Percentiles rank a stretch among this genome's conserved stretches.
phyloP scores from a whole-genome alignment of 345 rosid genomes.

The Linum usitatissimum region DNA sequence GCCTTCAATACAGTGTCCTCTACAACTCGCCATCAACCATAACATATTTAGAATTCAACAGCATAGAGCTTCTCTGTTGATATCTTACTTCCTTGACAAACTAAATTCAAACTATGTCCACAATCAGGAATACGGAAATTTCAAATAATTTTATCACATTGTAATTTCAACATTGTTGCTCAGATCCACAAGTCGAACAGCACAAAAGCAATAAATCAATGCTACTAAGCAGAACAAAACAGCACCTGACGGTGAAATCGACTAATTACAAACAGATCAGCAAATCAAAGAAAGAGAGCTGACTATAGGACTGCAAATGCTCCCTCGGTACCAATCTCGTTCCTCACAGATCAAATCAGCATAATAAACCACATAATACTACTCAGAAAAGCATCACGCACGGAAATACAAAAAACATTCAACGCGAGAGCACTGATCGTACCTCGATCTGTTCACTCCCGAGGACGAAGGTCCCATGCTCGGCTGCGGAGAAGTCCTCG shows the following conservation, averaged over 20 bases:
- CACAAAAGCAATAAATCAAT: neutral
- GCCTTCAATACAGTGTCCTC: no score
- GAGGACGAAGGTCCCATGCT: neutral
- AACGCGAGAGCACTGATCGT: neutral
- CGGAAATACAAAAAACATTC: no score
- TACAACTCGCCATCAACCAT: no score
- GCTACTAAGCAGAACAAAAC: neutral
- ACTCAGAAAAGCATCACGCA: no score
- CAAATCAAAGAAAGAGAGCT: no score
- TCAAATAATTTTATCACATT: neutral
- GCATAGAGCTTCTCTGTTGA: no score
- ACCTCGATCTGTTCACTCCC: neutral
- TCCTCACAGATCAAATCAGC: no score
- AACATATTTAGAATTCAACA: no score
- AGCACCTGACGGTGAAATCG: neutral
- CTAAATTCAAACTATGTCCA: neutral
- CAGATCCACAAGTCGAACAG: neutral
- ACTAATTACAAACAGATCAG: no score
- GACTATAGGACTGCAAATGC: no score
- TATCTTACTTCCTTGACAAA: constrained; percentile 8
- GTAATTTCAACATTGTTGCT: neutral
- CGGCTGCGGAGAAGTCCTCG: neutral
- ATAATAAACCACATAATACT: no score
- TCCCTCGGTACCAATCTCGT: no score
- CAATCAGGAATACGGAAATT: neutral